These are phyloP conservation scores for Fusarium fujikuroi DNA, from an alignment of 2,329 filamentous ascomycete genomes.

Conservation along the genomic window DNA sequence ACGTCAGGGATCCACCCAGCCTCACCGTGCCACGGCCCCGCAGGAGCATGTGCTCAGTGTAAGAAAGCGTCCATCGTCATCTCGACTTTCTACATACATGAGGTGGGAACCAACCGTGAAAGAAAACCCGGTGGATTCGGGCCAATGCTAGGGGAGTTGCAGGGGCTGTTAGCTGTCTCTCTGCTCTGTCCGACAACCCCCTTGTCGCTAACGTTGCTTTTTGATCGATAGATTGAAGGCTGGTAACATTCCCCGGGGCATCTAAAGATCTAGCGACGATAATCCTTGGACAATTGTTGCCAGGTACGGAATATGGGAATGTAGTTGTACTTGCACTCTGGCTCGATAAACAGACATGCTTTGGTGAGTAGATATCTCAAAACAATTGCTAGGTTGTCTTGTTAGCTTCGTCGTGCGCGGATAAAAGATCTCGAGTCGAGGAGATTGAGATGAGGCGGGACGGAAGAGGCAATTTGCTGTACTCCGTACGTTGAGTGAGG, in stretches of 20 bases:
- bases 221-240: conserved; percentile 36
- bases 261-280: conserved; percentile 17
- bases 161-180: conserved; percentile 11
- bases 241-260: conserved; percentile 16
- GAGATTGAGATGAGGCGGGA: conserved; percentile 24
- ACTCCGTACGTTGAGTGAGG: conserved; percentile 18
- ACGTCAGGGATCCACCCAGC: conserved; percentile 43
- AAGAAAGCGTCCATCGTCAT: conserved; percentile 39
- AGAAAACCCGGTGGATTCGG: conserved; percentile 27
- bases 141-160: conserved; percentile 29
- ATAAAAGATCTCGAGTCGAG: conserved; percentile 10
- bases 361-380: conserved; percentile 3
- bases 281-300: conserved; percentile 32
- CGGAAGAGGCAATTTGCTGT: conserved; percentile 17
- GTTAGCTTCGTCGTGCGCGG: neutral
- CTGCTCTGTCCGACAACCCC: conserved; percentile 27
- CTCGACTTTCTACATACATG: conserved; percentile 37
- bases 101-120: conserved; percentile 33
- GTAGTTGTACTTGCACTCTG: neutral
- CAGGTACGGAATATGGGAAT: neutral
- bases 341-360: neutral
- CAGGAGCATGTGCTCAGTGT: conserved; percentile 38
- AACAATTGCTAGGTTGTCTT: neutral
- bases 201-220: conserved; percentile 37
- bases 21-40: conserved; percentile 44